Conservation (phyloP, 169 alveolate species). For the Plasmodium gonderi region DNA sequence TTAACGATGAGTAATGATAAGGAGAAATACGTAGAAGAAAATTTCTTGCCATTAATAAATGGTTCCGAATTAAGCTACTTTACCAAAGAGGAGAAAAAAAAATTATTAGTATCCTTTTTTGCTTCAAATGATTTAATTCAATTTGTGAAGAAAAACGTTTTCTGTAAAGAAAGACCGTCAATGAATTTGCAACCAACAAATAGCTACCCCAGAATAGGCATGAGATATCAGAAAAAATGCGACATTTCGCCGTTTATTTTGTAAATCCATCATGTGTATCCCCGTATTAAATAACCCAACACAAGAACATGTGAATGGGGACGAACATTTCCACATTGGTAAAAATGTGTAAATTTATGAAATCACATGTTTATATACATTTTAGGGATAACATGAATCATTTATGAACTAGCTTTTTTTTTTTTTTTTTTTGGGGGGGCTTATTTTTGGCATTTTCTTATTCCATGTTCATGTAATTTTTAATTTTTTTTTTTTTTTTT, state of each 20-base stretch:
- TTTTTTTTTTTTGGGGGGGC: slow-evolving; percentile 19
- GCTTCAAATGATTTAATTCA: slow-evolving; percentile 51
- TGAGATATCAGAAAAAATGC: slow-evolving; percentile 27
- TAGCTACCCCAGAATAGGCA: slow-evolving; percentile 26
- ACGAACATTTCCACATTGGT: no score
- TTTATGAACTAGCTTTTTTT: slow-evolving; percentile 5
- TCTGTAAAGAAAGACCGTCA: slow-evolving; percentile 38
- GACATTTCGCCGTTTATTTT: slow-evolving; percentile 72
- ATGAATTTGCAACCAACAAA: slow-evolving; percentile 15
- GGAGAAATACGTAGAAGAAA: slow-evolving; percentile 47
- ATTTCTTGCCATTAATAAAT: slow-evolving; percentile 47
- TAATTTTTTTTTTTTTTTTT: slow-evolving; percentile 30
- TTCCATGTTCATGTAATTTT: slow-evolving; percentile 10
- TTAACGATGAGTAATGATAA: slow-evolving; percentile 31
- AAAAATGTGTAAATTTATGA: not conserved
- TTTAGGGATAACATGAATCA: not conserved
- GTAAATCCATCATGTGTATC: not conserved
- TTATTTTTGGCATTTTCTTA: not conserved
- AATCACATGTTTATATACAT: not conserved
- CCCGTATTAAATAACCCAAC: no score
- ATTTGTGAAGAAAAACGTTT: slow-evolving; percentile 29
- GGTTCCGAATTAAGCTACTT: slow-evolving; percentile 38
- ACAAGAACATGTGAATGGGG: no score
- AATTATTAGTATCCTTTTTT: slow-evolving; percentile 52
- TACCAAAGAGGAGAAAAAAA: slow-evolving; percentile 71